Evolutionary conservation across 2,329 filamentous ascomycete genomes (phyloP), one percentile per base, ranked within the genome.

Genomic region (Dactylellina cionopaga): DNA sequence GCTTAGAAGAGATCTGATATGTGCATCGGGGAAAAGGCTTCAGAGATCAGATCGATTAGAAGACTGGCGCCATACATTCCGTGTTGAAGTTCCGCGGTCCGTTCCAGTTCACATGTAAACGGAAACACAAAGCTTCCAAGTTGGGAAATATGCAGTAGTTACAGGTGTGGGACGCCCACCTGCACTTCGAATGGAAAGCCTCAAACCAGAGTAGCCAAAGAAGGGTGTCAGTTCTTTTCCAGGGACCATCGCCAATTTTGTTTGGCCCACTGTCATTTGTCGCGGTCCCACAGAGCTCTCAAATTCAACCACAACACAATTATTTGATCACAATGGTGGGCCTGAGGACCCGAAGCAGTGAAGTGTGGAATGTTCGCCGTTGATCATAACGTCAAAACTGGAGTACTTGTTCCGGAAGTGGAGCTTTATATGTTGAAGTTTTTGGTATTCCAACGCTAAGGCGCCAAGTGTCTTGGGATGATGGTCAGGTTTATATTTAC

Each of bases 81-180:
- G 25, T 39, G 33, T 24, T 9, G 25, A 44, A 15, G 19, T 58
- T n/a, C 39, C 46, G 63, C 37, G 35, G 39, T 27, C 19, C 39
- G 25, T 37, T 54, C 44, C 33, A 3, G 5, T 68, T 68, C 63
- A 68, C 63, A 60, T 68, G 63, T n/a, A n/a, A n/a, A n/a, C n/a
- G n/a, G n/a, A n/a, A n/a, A n/a, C 15, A 27, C 31, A 11, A 52
- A 31, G 19, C 9, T 37, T 51, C 47, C 51, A 56, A 66, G 51
- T 6, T 19, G 22, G 47, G n/a, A 46, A 33, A 27, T 19, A 41
- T 39, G 27, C 33, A 43, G 31, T 15, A 39, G 13, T 15, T 33
- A 7, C 39, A 22, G 55, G 60, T 41, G 43, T 58, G 43, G 29
- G 29, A 15, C 33, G 1, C 27, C 13, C 49, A 52, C 63, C 44